phyloP scores from a whole-genome alignment of 1,139 yeast genomes.

The Scheffersomyces illinoinensis region DNA sequence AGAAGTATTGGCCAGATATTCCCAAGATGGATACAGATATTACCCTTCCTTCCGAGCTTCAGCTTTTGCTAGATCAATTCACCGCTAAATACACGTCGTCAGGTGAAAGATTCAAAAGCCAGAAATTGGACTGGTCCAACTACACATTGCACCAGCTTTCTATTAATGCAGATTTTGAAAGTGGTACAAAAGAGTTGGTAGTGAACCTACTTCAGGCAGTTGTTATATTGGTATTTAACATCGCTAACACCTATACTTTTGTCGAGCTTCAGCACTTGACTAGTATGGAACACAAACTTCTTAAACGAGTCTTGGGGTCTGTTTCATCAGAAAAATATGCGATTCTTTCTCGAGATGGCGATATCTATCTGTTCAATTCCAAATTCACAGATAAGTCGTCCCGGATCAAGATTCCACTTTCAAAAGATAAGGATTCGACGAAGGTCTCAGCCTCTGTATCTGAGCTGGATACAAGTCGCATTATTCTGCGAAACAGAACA shows the following conservation, averaged over 20 bases:
- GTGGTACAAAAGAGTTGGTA: constrained; percentile 34
- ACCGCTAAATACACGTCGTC: constrained; percentile 10
- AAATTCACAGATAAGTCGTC: constrained; percentile 29
- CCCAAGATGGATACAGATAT: constrained; percentile 26
- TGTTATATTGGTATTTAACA: constrained; percentile 32
- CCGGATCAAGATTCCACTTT: constrained; percentile 34
- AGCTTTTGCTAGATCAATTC: constrained; percentile 11
- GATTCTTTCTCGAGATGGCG: constrained; percentile 19
- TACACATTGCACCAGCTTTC: constrained; percentile 35
- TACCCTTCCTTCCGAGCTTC: constrained; percentile 8
- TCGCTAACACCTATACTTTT: constrained; percentile 15
- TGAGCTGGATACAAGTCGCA: background rate
- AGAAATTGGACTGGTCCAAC: constrained; percentile 22
- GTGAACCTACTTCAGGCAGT: constrained; percentile 43
- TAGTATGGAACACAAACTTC: constrained; percentile 26
- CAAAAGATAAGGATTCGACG: constrained; percentile 23
- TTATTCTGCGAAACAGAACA: constrained; percentile 21
- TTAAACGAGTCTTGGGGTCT: constrained; percentile 30
- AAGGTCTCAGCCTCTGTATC: constrained; percentile 1
- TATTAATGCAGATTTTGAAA: constrained; percentile 26
- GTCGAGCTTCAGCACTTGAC: constrained; percentile 22
- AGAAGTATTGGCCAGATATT: constrained; percentile 44
- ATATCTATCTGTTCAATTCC: constrained; percentile 21
- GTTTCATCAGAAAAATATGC: constrained; percentile 30
- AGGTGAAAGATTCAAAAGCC: constrained; percentile 13